Percentiles rank a stretch among this genome's conserved stretches.
Conservation (phyloP, 2,329 filamentous ascomycete genomes). For the Alternaria solani region DNA sequence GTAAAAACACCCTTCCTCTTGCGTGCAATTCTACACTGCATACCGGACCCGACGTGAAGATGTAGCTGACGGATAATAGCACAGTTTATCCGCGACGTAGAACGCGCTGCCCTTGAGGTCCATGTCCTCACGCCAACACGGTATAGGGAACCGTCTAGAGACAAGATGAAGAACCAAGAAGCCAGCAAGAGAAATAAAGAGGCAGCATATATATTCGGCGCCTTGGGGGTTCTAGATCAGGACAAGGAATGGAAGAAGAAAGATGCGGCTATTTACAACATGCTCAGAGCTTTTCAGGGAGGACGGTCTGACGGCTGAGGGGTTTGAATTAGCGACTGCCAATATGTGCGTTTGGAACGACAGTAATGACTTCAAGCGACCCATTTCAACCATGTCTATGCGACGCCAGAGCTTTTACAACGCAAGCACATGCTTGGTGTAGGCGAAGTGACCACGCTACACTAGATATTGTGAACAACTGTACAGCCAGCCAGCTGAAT, state of each 20-base stretch:
- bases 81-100: slow-evolving; percentile 3
- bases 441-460: no score
- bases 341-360: neutral
- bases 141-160: slow-evolving; percentile 2
- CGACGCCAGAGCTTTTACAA: no score
- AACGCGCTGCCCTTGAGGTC: neutral
- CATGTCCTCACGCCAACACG: slow-evolving; percentile 15
- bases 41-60: neutral
- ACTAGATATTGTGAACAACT: no score
- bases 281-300: slow-evolving; percentile 2
- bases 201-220: neutral
- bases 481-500: no score
- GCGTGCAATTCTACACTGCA: neutral
- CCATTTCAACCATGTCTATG: no score
- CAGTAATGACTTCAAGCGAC: no score
- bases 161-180: neutral
- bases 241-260: neutral
- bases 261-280: neutral
- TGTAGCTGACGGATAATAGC: neutral
- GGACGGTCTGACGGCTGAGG: neutral
- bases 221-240: neutral
- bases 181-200: neutral
- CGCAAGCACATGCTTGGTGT: no score
- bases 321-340: neutral
- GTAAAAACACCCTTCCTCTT: neutral